Conservation (phyloP, 495 filamentous ascomycete genomes). For the Parachaetomium inaequale region DNA sequence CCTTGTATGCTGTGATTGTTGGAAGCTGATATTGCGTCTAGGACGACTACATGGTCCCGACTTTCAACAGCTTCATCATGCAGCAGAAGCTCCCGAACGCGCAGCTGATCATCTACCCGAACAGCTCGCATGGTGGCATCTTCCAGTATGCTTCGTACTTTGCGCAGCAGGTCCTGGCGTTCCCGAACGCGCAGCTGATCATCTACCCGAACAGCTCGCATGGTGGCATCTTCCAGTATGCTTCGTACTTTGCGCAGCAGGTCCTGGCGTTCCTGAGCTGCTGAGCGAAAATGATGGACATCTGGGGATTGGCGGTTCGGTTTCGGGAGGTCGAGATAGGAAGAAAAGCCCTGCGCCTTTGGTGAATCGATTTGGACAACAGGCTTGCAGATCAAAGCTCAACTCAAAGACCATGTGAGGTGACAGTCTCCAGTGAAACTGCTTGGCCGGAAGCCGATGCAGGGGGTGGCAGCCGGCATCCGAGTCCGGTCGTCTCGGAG, state of each 20-base stretch:
- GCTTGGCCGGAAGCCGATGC: too few relatives aligned
- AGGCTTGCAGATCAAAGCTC: too few relatives aligned
- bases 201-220: constrained; percentile 35
- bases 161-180: constrained; percentile 21
- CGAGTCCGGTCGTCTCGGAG: too few relatives aligned
- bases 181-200: constrained; percentile 32
- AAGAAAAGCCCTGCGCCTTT: too few relatives aligned
- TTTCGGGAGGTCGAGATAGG: too few relatives aligned
- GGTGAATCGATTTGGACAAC: too few relatives aligned
- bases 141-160: constrained; percentile 32
- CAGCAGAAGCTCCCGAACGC: constrained; percentile 31
- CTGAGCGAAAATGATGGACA: not conserved
- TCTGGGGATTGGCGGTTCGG: too few relatives aligned
- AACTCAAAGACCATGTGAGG: too few relatives aligned
- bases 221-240: constrained; percentile 34
- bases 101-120: constrained; percentile 33
- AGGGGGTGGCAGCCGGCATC: too few relatives aligned
- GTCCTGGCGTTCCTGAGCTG: constrained; percentile 15
- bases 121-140: constrained; percentile 32
- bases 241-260: constrained; percentile 27
- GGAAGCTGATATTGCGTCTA: not conserved
- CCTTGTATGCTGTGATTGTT: not conserved
- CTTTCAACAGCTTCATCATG: constrained; percentile 32
- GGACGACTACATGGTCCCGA: constrained; percentile 35
- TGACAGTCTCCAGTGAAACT: too few relatives aligned